Base-by-base conservation (phyloP, 768 basidiomycete genomes). In the Cystobasidiopsis lactophilus region DNA sequence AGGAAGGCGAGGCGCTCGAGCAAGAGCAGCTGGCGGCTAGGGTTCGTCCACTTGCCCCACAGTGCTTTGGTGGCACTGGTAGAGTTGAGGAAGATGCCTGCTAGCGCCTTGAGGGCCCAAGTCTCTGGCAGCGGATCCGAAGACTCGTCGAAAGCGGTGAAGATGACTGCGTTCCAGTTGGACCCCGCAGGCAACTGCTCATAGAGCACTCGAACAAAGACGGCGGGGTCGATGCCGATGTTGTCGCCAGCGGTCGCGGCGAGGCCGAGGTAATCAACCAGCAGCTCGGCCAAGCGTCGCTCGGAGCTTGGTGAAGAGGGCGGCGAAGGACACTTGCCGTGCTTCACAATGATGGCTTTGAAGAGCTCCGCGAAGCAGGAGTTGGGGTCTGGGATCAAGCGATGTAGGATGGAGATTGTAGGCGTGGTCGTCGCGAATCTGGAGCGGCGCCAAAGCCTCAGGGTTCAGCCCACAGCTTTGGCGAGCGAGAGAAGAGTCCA, bases 1-100 rank as follows among this genome's bases (percentile, higher is more conserved):
- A 95, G 71, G 24, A 81, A 85, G 10, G 91, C 77, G 35, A 98
- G 73, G 2, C 83, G 83, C 60, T 88, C 85, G 30, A 95, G 73
- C 19, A 98, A 73, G 39, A 79, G 78, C 27, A 95, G 73, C 64
- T 91, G 86, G 60, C 82, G 82, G 24, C 82, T 65, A 1, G 82
- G 74, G 64, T 93, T 89, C 11, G 72, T 72, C 91, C 91, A 96
- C 2, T 71, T 69, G 60, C 74, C 71, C 84, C 84, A 89, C 62
- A 86, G 86, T 11, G 56, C 59, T 19, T 26, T 50, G 53, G 54
- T 52, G 40, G 62, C 58, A 18, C 59, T 60, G 7, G 65, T 9
- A 7, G 45, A 58, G 13, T 65, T 62, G 39, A 66, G 59, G 13
- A 67, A 58, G 18, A 63, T 61, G 21, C 60, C 59, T 43, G 66